Percentiles rank a stretch among this genome's conserved stretches.
Conservation (phyloP, 352 stramenopile genomes). For the Globisporangium middletonii region DNA sequence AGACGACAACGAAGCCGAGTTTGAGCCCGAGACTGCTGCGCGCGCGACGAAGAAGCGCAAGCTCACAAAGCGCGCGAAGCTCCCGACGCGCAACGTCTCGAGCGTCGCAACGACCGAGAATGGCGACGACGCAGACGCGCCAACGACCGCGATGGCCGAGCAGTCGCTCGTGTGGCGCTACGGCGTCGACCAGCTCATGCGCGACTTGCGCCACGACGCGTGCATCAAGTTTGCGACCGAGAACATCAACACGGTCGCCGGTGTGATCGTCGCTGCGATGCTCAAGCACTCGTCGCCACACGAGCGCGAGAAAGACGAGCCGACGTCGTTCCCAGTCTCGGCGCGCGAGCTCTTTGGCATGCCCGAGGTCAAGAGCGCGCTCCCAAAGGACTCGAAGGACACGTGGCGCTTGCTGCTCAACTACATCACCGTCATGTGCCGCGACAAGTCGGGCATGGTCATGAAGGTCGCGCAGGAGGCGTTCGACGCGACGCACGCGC, state of each 20-base stretch:
- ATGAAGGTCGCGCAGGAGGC: slow-evolving; percentile 71
- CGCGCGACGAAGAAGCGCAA: slow-evolving; percentile 59
- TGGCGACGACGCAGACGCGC: slow-evolving; percentile 23
- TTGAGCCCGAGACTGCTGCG: slow-evolving; percentile 28
- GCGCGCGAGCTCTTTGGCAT: slow-evolving; percentile 73
- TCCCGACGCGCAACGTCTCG: slow-evolving; percentile 50
- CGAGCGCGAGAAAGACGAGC: slow-evolving; percentile 76
- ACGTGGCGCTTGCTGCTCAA: slow-evolving; percentile 82
- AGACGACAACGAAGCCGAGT: slow-evolving; percentile 58
- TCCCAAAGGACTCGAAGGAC: slow-evolving; percentile 74
- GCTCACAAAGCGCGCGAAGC: slow-evolving; percentile 68
- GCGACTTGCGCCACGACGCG: slow-evolving; percentile 70
- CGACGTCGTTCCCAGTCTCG: slow-evolving; percentile 70
- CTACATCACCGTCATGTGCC: slow-evolving; percentile 88
- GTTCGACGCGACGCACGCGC: slow-evolving; percentile 55
- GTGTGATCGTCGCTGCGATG: slow-evolving; percentile 76
- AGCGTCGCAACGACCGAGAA: slow-evolving; percentile 14
- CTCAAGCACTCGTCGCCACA: slow-evolving; percentile 73
- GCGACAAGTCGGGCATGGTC: slow-evolving; percentile 86
- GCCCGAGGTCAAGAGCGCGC: slow-evolving; percentile 55
- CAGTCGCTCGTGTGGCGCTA: slow-evolving; percentile 77
- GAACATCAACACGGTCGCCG: slow-evolving; percentile 81
- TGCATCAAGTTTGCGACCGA: slow-evolving; percentile 79
- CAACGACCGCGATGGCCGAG: slow-evolving; percentile 38
- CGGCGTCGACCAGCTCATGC: slow-evolving; percentile 72